phyloP scores from a whole-genome alignment of 257 asterid genomes.

The Lycium barbarum region DNA sequence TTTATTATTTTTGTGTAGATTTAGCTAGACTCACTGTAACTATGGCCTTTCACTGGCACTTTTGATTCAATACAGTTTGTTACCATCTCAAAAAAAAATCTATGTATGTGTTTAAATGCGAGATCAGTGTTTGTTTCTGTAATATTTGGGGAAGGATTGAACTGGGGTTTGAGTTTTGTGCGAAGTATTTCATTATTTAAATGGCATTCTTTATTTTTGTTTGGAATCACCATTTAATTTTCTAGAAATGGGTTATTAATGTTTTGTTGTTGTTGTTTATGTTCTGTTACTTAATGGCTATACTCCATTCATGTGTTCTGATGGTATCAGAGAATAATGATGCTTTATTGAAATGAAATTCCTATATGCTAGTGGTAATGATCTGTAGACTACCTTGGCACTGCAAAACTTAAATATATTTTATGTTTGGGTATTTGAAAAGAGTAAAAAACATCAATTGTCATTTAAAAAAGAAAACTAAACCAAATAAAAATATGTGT shows the following conservation, averaged over 20 bases:
- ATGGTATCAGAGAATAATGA: not conserved
- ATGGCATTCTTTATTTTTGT: not conserved
- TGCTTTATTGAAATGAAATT: not conserved
- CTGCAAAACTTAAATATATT: not conserved
- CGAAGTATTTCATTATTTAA: not conserved
- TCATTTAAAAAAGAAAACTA: not conserved
- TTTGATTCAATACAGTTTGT: too few relatives aligned
- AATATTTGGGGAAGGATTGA: not conserved
- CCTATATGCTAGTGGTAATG: not conserved
- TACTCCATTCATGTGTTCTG: not conserved
- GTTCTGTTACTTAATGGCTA: not conserved
- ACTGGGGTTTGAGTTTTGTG: not conserved
- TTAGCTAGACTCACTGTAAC: too few relatives aligned
- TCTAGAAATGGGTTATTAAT: not conserved
- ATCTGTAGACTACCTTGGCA: not conserved
- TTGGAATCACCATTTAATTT: not conserved
- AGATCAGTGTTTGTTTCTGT: conserved; percentile 25
- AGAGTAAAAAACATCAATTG: not conserved
- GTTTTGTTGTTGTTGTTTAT: not conserved
- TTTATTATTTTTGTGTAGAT: too few relatives aligned
- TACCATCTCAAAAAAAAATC: too few relatives aligned
- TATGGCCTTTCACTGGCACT: too few relatives aligned
- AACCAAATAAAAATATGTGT: not conserved
- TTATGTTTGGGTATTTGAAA: not conserved
- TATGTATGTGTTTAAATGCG: not conserved